Base-by-base conservation (phyloP, 306 rosid genomes). In the Dalbergia cochinchinensis region DNA sequence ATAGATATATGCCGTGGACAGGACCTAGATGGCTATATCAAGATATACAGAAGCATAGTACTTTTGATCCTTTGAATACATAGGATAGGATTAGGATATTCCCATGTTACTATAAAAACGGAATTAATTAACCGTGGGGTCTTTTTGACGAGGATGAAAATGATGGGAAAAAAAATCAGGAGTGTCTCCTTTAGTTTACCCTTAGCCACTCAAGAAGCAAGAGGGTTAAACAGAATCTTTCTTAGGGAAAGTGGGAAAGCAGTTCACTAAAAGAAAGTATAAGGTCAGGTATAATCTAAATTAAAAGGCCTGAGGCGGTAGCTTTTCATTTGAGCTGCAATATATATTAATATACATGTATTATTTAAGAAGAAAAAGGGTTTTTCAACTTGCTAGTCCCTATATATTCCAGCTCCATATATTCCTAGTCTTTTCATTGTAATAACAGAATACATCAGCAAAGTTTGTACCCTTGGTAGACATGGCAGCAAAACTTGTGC, bases 401-500 rank as follows among this genome's bases (percentile, higher is more conserved):
- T 79, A 71, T 87, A 82, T 78, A 85, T 45, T 20, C 15, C 15
- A 31, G 5, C 60, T 57, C 26, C 71, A 11, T 8, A 11, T 8
- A 11, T 11, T 41, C 55, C 9, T 7, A 54, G 39, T 41, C 26
- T 37, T 20, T 33, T 3, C 19, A 48, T 26, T 54, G 26, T 19
- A 16, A 14, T 19, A 16, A 14, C 45, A 69, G 59, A 53, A 67
- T 9, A 15, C 67, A 67, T 63, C 18, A 63, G 34, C 11, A 57
- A 68, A 64, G 53, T 31, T 12, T 41, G n/a, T 3, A 1, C 71
- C 74, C 35, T 41, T 51, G 42, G 3, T 20, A 73, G 61, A 11
- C 69, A 91, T 91, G 97, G 81, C 77, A 44, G 77, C 83, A 61
- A 91, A 74, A 80, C 57, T 73, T 1, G 76, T 76, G 35, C 8